Conservation (phyloP, 768 basidiomycete species). For the Amanita polypyramis region DNA sequence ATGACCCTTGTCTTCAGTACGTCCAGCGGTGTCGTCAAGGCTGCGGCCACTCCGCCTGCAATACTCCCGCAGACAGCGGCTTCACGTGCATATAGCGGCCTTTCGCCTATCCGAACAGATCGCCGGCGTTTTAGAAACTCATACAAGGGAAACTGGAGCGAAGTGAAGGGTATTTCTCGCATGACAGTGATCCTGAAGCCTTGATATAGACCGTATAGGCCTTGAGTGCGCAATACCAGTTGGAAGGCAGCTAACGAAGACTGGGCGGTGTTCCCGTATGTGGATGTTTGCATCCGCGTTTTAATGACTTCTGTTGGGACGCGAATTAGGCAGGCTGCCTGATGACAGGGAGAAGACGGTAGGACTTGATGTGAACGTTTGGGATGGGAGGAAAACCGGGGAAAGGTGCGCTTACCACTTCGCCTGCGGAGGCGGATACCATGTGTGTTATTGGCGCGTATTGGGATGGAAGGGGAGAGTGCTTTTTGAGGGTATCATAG, state of each 20-base stretch:
- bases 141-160: conserved; percentile 92
- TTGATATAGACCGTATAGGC: conserved; percentile 74
- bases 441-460: conserved; percentile 53
- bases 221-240: conserved; percentile 48
- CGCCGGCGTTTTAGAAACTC: conserved; percentile 72
- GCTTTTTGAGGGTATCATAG: conserved; percentile 81
- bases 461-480: conserved; percentile 49
- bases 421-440: conserved; percentile 47
- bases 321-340: conserved; percentile 86
- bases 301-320: conserved; percentile 97
- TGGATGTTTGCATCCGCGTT: conserved; percentile 81
- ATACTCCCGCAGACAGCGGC: conserved; percentile 86
- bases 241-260: conserved; percentile 55
- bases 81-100: conserved; percentile 53
- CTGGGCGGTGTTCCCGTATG: conserved; percentile 44
- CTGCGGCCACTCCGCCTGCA: conserved; percentile 86
- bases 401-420: conserved; percentile 37
- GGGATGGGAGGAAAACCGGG: conserved; percentile 7
- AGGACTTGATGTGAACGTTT: conserved; percentile 10
- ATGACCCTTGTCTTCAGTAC: conserved; percentile 96
- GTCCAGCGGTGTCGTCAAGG: conserved; percentile 87
- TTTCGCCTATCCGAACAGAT: conserved; percentile 40
- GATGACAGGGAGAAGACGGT: conserved; percentile 15
- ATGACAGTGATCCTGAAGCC: conserved; percentile 78
- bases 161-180: conserved; percentile 82